These are phyloP conservation scores for Rhypophila decipiens DNA, from an alignment of 495 filamentous ascomycete species.

Conservation along the genomic window DNA sequence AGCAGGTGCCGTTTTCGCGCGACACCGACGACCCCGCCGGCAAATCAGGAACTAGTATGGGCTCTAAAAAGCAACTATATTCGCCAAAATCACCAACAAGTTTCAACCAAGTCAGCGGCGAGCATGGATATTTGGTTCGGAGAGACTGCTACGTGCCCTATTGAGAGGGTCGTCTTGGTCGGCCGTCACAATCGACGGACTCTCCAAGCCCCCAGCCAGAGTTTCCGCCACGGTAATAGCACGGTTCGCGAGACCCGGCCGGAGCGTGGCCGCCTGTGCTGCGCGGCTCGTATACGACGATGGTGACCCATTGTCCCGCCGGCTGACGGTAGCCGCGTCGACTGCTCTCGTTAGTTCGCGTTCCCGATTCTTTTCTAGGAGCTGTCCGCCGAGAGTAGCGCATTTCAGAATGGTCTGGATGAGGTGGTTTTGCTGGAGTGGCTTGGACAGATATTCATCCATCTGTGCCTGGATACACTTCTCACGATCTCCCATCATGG, in stretches of 20 bases:
- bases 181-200: slow-evolving; percentile 53
- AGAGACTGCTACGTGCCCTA: slow-evolving; percentile 55
- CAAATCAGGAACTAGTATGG: slow-evolving; percentile 8
- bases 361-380: slow-evolving; percentile 62
- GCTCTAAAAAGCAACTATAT: slow-evolving; percentile 33
- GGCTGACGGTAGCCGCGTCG: slow-evolving; percentile 26
- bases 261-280: slow-evolving; percentile 19
- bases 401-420: slow-evolving; percentile 98
- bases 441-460: slow-evolving; percentile 99
- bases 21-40: not conserved
- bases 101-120: slow-evolving; percentile 16
- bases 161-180: slow-evolving; percentile 64
- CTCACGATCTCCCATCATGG: slow-evolving; percentile 98
- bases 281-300: slow-evolving; percentile 19
- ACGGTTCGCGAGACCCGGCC: slow-evolving; percentile 35
- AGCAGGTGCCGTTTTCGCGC: not conserved
- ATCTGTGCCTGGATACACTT: slow-evolving; percentile 98
- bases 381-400: slow-evolving; percentile 81
- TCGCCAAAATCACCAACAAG: no score
- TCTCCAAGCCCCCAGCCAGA: slow-evolving; percentile 49
- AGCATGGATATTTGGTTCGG: slow-evolving; percentile 33
- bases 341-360: slow-evolving; percentile 36
- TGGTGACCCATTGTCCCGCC: slow-evolving; percentile 20
- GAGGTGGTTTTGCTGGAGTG: slow-evolving; percentile 94
- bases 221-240: slow-evolving; percentile 60